Base-by-base conservation (phyloP, 441 rosid genomes). In the Mallotus repandus region DNA sequence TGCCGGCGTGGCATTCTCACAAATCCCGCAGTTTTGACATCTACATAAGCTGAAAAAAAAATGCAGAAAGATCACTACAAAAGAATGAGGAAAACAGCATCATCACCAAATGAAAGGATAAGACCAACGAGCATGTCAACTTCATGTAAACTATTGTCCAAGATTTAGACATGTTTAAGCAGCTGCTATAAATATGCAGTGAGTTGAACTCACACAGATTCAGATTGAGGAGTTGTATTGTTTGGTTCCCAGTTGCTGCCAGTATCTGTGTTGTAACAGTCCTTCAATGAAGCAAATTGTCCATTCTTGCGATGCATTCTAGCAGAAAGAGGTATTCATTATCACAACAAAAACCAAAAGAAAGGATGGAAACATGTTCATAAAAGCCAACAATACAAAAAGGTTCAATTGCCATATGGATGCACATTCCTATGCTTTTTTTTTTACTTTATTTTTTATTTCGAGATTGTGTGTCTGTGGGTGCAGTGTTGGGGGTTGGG, bases 1-100 rank as follows among this genome's bases (percentile, higher is more conserved):
- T 91, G 90, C 90, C 12, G 98, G 98, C 61, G 98, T 93, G 57
- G 84, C 81, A 75, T 86, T 89, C 49, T 92, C 90, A 77, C 87
- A 86, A 61, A 69, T 82, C 70, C 98, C 93, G 78, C 98, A 93
- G 78, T 93, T 93, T 21, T 82, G 83, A 81, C 98, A 93, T 64
- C 91, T 87, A 81, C 77, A 76, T 35, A 49, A 68, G 71, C 87
- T 86, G 29, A 58, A 73, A 48, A 29, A 65, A 65, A 75, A 14
- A 69, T 64, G 71, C 61, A 75, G 52, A 75, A 64, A 70, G 21
- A 71, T 25, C 18, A 56, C 56, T 32, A 75, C 55, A 10, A 15
- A 54, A 64, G n/a, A 63, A 74, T 29, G 50, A 57, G 13, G 38
- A 21, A 55, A 38, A 65, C 38, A 81, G 72, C 45, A 29, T 55